Evolutionary conservation across 1,139 yeast genomes (phyloP).

Genomic region (Protomyces gravidus): DNA sequence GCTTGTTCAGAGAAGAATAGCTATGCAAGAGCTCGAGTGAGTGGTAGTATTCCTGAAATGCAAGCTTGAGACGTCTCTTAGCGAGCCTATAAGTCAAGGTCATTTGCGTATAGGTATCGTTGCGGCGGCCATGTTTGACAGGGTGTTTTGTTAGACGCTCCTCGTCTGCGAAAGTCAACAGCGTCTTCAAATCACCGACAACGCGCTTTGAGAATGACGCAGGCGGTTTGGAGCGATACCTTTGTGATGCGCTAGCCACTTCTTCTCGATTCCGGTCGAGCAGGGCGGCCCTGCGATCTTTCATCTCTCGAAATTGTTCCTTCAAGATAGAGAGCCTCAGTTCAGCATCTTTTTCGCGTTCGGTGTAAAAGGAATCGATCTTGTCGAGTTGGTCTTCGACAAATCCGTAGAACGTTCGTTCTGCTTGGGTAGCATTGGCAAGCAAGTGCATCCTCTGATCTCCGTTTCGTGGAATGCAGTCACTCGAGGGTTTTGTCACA

Average conservation of each 20-base stretch:
- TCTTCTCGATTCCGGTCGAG: constrained; percentile 32
- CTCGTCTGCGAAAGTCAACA: constrained; percentile 13
- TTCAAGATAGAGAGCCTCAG: constrained; percentile 60
- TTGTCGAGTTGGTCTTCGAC: constrained; percentile 55
- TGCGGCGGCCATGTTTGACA: constrained; percentile 18
- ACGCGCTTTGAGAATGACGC: not conserved
- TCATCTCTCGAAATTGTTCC: constrained; percentile 61
- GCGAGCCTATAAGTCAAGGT: constrained; percentile 49
- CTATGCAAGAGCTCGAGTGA: constrained; percentile 73
- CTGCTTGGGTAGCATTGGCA: constrained; percentile 29
- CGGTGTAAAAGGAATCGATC: constrained; percentile 58
- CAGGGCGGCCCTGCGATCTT: constrained; percentile 48
- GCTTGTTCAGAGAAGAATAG: constrained; percentile 69
- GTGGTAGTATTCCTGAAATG: constrained; percentile 74
- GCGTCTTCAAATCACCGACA: constrained; percentile 3
- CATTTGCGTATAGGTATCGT: constrained; percentile 28
- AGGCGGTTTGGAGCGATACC: too few species aligned
- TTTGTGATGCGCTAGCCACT: constrained; percentile 16
- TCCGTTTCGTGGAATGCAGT: too few species aligned
- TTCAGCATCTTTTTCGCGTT: constrained; percentile 57
- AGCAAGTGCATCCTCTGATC: not conserved
- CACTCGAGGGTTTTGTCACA: too few species aligned
- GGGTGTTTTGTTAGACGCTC: constrained; percentile 5
- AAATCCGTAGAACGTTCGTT: constrained; percentile 56
- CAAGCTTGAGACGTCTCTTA: constrained; percentile 66